Evolutionary conservation across 768 basidiomycete genomes (phyloP), one percentile per base, ranked within the genome.

Genomic region (Macrolepiota dolichaula): DNA sequence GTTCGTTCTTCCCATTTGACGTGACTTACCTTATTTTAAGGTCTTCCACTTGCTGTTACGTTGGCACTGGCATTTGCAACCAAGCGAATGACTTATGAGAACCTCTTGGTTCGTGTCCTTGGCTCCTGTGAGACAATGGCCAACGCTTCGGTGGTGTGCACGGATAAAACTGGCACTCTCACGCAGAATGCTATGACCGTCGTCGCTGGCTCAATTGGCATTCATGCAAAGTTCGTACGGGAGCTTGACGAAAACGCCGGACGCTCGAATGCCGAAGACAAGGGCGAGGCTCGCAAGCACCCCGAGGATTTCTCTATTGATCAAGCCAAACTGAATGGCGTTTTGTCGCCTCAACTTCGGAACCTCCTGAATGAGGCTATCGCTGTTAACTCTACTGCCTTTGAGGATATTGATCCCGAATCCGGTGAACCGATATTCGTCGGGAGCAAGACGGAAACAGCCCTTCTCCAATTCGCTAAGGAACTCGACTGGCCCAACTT

Each of bases 81-180:
- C 51, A 95, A 92, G 68, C 89, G 96, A n/a, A 98, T 98, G 97
- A 92, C 96, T 9, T 84, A 88, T 69, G 91, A 95, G 74, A 97
- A 97, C 56, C 80, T 98, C 0, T 85, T 99, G 46, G 97, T 98
- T 32, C 94, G 96, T 57, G 92, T 98, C 4, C 85, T 99, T 36
- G 92, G 92, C 6, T 95, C 95, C 12, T 98, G 96, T 74, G 97
- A 99, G 76, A 98, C 94, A 0, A 98, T 98, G 96, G 96, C 92
- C 22, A 98, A 98, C 67, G 92, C 96, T 4, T 96, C 91, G 22
- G 95, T 98, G 61, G 85, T 98, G 3, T 95, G 94, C 75, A 96
- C 94, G 13, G 94, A 96, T 80, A 96, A 96, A 77, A 96, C 95
- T 1, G 96, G 96, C 38, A 98, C 96, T 9, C 87, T 99, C 24